Conservation (phyloP, 2,329 filamentous ascomycete genomes). For the Lecanosticta acicola region DNA sequence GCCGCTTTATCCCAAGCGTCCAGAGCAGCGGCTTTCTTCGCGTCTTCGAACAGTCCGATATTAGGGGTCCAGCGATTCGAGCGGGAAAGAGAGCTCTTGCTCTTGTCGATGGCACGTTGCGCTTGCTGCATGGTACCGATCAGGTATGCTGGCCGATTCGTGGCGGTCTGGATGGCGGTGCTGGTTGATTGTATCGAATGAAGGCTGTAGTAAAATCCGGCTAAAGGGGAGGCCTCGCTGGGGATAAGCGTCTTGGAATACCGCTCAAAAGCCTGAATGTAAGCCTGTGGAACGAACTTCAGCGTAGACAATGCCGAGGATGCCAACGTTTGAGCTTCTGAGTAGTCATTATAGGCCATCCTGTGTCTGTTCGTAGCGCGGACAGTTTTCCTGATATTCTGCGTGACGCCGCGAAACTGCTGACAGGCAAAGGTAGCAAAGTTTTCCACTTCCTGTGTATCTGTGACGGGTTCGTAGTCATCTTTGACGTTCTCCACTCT, state of each 20-base stretch:
- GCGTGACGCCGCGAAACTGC: conserved; percentile 77
- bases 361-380: conserved; percentile 70
- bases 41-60: conserved; percentile 69
- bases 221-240: conserved; percentile 66
- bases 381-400: conserved; percentile 74
- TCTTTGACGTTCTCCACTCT: conserved; percentile 80
- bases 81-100: conserved; percentile 66
- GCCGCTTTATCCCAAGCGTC: conserved; percentile 78
- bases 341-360: conserved; percentile 60
- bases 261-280: conserved; percentile 65
- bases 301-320: conserved; percentile 50
- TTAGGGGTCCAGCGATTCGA: conserved; percentile 71
- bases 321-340: conserved; percentile 55
- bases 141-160: conserved; percentile 72
- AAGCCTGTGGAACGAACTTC: conserved; percentile 60
- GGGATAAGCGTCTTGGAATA: conserved; percentile 63
- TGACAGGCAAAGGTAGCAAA: conserved; percentile 89
- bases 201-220: conserved; percentile 68
- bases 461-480: conserved; percentile 77
- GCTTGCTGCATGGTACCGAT: conserved; percentile 70
- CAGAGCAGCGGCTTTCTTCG: conserved; percentile 71
- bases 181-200: conserved; percentile 79
- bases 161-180: conserved; percentile 69
- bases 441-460: conserved; percentile 73
- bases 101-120: conserved; percentile 71